Conservation (phyloP, 140 eudicot species). For the Senecio squalidus region DNA sequence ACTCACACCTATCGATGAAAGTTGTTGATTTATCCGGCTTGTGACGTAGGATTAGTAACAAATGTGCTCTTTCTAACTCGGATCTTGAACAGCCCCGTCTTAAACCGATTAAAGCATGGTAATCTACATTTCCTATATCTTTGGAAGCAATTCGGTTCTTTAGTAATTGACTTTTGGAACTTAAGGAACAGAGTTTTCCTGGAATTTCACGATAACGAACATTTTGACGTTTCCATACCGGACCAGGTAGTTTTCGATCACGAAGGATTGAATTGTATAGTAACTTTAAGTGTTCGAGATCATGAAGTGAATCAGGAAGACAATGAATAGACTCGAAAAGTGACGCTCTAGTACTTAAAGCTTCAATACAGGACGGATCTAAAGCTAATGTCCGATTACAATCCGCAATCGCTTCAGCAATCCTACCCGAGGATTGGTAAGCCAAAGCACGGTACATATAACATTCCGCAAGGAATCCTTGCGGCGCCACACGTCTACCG, state of each 20-base stretch:
- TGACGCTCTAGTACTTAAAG: constrained; percentile 66
- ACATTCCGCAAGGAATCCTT: constrained; percentile 86
- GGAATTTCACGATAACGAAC: constrained; percentile 85
- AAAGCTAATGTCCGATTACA: constrained; percentile 77
- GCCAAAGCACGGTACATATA: constrained; percentile 78
- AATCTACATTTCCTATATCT: constrained; percentile 80
- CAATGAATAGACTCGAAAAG: constrained; percentile 75
- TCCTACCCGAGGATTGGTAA: constrained; percentile 59
- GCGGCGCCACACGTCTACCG: constrained; percentile 94
- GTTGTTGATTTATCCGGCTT: constrained; percentile 70
- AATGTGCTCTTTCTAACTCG: constrained; percentile 75
- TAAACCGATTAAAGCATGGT: constrained; percentile 59
- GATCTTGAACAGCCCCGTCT: constrained; percentile 73
- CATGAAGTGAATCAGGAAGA: constrained; percentile 81
- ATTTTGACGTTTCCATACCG: constrained; percentile 73
- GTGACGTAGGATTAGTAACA: constrained; percentile 62
- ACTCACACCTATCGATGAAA: constrained; percentile 69
- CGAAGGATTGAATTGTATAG: constrained; percentile 73
- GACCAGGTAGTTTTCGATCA: constrained; percentile 85
- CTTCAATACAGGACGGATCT: constrained; percentile 72
- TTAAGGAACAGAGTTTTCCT: constrained; percentile 60
- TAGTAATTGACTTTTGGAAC: constrained; percentile 57
- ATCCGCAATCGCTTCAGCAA: constrained; percentile 87
- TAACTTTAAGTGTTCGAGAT: constrained; percentile 83
- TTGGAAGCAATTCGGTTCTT: constrained; percentile 83